Evolutionary conservation across 305 asterid genomes (phyloP).

Genomic region (Rubia balearica): DNA sequence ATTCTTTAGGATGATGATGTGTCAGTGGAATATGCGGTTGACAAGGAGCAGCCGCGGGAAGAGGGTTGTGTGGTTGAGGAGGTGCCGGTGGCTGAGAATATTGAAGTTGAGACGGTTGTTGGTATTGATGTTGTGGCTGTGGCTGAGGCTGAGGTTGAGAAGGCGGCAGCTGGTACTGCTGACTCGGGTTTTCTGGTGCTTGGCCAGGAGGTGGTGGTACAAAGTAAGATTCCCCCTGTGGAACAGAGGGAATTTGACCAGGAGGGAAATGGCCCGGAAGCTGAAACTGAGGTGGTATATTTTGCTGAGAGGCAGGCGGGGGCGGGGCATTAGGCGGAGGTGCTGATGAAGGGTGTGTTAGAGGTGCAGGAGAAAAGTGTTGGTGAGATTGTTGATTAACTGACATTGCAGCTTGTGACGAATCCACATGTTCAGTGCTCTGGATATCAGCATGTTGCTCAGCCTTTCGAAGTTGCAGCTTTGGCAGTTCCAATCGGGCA

Average conservation of each 20-base stretch:
- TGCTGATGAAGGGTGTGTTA: slow-evolving; percentile 29
- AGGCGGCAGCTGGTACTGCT: slow-evolving; percentile 41
- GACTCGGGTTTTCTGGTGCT: slow-evolving; percentile 41
- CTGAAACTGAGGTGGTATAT: slow-evolving; percentile 45
- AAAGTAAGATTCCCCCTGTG: slow-evolving; percentile 58
- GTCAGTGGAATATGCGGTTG: slow-evolving; percentile 43
- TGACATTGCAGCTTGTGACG: slow-evolving; percentile 38
- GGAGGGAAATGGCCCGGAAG: slow-evolving; percentile 52
- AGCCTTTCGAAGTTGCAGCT: slow-evolving; percentile 45
- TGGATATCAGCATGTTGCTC: slow-evolving; percentile 48
- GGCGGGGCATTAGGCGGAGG: slow-evolving; percentile 48
- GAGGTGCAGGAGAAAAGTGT: slow-evolving; percentile 44
- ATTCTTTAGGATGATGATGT: slow-evolving; percentile 75
- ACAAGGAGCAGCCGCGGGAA: slow-evolving; percentile 36
- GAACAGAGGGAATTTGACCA: slow-evolving; percentile 43
- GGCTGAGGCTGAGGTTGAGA: slow-evolving; percentile 15
- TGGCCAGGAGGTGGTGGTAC: slow-evolving; percentile 53
- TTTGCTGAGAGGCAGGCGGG: slow-evolving; percentile 44
- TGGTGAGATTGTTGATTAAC: slow-evolving; percentile 36
- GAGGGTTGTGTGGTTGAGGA: slow-evolving; percentile 43
- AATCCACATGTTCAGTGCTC: slow-evolving; percentile 29
- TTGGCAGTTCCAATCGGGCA: slow-evolving; percentile 57
- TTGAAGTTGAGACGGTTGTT: slow-evolving; percentile 28
- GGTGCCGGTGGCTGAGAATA: slow-evolving; percentile 59
- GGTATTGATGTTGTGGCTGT: slow-evolving; percentile 32